Evolutionary conservation across 1,139 yeast species (phyloP).

Genomic region (Kodamaea derodonti): DNA sequence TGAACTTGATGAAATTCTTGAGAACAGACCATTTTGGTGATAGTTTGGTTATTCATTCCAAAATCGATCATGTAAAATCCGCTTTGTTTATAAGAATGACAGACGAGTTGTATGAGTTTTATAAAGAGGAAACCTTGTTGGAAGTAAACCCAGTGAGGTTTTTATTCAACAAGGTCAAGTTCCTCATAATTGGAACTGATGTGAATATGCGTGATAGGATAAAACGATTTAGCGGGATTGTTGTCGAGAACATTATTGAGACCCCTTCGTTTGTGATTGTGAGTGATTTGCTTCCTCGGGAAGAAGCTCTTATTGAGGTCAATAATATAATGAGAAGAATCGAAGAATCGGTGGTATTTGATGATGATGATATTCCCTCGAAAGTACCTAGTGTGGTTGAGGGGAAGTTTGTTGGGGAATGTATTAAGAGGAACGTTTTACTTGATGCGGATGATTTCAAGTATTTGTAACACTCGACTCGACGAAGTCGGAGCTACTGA

Average conservation of each 20-base stretch:
- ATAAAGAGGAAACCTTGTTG: slow-evolving; percentile 8
- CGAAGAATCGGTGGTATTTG: slow-evolving; percentile 17
- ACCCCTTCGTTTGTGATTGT: slow-evolving; percentile 27
- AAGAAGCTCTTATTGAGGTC: slow-evolving; percentile 8
- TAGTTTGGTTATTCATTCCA: slow-evolving; percentile 36
- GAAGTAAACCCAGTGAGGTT: slow-evolving; percentile 15
- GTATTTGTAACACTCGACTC: slow-evolving; percentile 7
- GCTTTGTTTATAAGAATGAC: slow-evolving; percentile 7
- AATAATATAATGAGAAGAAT: slow-evolving; percentile 17
- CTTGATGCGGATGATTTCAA: slow-evolving; percentile 46
- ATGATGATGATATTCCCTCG: slow-evolving; percentile 13
- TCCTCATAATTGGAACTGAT: slow-evolving; percentile 18
- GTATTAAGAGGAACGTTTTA: slow-evolving; percentile 34
- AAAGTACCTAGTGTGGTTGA: slow-evolving; percentile 48
- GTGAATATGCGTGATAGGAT: slow-evolving; percentile 17
- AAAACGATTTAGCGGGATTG: slow-evolving; percentile 27
- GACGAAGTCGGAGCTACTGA: neutral
- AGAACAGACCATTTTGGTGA: slow-evolving; percentile 51
- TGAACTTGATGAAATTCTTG: slow-evolving; percentile 8
- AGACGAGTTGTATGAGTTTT: slow-evolving; percentile 8
- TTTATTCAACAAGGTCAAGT: slow-evolving; percentile 20
- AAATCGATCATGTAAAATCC: slow-evolving; percentile 2
- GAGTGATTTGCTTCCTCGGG: slow-evolving; percentile 7
- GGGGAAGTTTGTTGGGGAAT: slow-evolving; percentile 37
- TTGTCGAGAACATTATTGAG: slow-evolving; percentile 8